Evolutionary conservation across 2,329 filamentous ascomycete species (phyloP).

Genomic region (Penicillium nordicum): DNA sequence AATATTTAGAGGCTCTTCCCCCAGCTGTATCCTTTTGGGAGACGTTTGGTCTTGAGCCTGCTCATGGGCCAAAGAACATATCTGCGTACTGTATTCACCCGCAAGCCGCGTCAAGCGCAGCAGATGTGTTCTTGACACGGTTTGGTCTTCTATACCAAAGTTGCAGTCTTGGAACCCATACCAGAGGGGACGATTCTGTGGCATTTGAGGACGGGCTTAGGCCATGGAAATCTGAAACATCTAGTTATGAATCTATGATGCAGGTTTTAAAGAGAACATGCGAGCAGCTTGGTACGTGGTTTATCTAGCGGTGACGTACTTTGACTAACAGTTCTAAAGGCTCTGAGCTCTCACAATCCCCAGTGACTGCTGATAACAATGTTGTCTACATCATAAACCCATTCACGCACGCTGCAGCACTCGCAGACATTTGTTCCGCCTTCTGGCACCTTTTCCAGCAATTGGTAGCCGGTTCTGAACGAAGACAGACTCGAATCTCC

Average conservation of each 20-base stretch:
- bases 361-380: slow-evolving; percentile 41
- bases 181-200: slow-evolving; percentile 41
- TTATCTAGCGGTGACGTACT: neutral
- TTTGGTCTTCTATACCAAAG: slow-evolving; percentile 54
- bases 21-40: slow-evolving; percentile 61
- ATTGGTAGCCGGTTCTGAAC: slow-evolving; percentile 44
- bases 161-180: slow-evolving; percentile 55
- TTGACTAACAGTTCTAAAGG: slow-evolving; percentile 27
- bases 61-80: slow-evolving; percentile 56
- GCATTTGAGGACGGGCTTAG: slow-evolving; percentile 39
- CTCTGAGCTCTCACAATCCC: slow-evolving; percentile 32
- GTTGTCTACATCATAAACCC: slow-evolving; percentile 60
- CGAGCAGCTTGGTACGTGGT: slow-evolving; percentile 37
- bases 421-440: slow-evolving; percentile 53
- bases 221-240: slow-evolving; percentile 33
- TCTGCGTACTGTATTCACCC: slow-evolving; percentile 57
- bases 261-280: slow-evolving; percentile 34
- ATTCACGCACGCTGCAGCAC: slow-evolving; percentile 46
- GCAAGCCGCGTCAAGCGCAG: slow-evolving; percentile 44
- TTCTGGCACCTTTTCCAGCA: slow-evolving; percentile 57
- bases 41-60: slow-evolving; percentile 56
- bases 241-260: slow-evolving; percentile 35
- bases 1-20: slow-evolving; percentile 54
- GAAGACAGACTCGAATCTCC: slow-evolving; percentile 28
- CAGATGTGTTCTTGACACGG: slow-evolving; percentile 52